Evolutionary conservation across 1,284 basidiomycete species (phyloP), one percentile per base, ranked within the genome.

Genomic region (Agaricales sp.): DNA sequence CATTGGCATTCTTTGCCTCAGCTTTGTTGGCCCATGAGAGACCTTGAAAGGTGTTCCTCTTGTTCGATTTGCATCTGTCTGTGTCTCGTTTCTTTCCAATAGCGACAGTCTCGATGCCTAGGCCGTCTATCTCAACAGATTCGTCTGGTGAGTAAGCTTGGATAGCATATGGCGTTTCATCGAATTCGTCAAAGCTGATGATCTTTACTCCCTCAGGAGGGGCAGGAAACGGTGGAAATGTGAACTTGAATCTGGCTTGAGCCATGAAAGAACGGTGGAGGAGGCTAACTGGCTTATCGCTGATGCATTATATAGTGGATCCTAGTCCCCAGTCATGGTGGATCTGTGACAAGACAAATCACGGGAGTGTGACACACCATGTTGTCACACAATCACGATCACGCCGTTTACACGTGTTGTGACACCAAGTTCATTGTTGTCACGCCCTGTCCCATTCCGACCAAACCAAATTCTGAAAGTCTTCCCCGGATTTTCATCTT

Each of bases 141-240:
- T 41, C n/a, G 18, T 41, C 39, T 20, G 8, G 13, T 4, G n/a
- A 16, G n/a, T 8, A n/a, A 16, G 39, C 39, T 16, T 41, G 4
- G 39, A 41, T 41, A 8, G 39, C 39, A 20, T 41, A 41, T 6
- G 39, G n/a, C 8, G 39, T 41, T 18, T 41, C 39, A 20, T 41
- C 39, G 18, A 41, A 41, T 6, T 41, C 39, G 8, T 41, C 19
- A 16, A 41, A 41, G 6, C 8, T 41, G 16, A 41, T 8, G 16
- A 41, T 41, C 6, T 41, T 41, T 11, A 41, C 39, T 6, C 39
- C 39, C 16, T 41, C 39, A 41, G 39, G 39, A n/a, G 39, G 39
- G 39, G n/a, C 18, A 8, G 39, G 39, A 16, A 41, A 41, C 6
- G 39, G 39, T 6, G 39, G 39, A 18, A 41, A 41, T 4, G 39